Evolutionary conservation across 2,329 filamentous ascomycete species (phyloP), one percentile per base, ranked within the genome.

Genomic region (Colletotrichum tropicicola): DNA sequence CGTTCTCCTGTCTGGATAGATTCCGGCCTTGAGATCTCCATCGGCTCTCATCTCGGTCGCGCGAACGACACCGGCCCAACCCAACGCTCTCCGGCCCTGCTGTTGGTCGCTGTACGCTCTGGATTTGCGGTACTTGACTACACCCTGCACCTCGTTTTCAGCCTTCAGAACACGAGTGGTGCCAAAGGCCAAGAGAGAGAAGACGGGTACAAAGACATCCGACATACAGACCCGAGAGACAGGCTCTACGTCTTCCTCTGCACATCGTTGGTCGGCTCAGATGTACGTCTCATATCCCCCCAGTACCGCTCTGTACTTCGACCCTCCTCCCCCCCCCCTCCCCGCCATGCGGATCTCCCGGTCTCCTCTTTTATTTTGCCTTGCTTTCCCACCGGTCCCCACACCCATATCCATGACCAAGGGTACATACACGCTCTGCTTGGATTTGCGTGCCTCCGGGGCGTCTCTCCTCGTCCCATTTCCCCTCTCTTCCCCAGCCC

Each of bases 281-380:
- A 55, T 55, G 52, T 57, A 48, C 54, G 54, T 57, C 54, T 57
- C 43, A 57, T 48, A 30, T 37, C 35, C 43, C 28, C 21, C 23
- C 43, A 19, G 53, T 37, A 41, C 35, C 37, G 51, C 51, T 19
- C 23, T 15, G 39, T 45, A 55, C 30, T 30, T 21, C 12, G 44
- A 28, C 51, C 17, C 30, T 35, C 9, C 9, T 21, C 8, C 7
- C 9, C n/a, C 30, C 28, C 35, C 54, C 47, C 39, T 37, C 54
- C 49, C 62, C 49, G 61, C 49, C 43, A 35, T 37, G 62, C 43
- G 62, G 62, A 65, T 65, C 62, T 65, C 62, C 62, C 62, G 62
- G 44, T 55, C 62, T 62, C 57, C 57, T 62, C 57, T 59, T 59
- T 51, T 32, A 17, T 41, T 47, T 45, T 17, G 23, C 13, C 28